A percentile compares a stretch with the other conserved stretches of the same genome.
These are phyloP conservation scores for Cryptococcus deneoformans DNA, from an alignment of 1,284 basidiomycete species.

Conservation along the genomic window DNA sequence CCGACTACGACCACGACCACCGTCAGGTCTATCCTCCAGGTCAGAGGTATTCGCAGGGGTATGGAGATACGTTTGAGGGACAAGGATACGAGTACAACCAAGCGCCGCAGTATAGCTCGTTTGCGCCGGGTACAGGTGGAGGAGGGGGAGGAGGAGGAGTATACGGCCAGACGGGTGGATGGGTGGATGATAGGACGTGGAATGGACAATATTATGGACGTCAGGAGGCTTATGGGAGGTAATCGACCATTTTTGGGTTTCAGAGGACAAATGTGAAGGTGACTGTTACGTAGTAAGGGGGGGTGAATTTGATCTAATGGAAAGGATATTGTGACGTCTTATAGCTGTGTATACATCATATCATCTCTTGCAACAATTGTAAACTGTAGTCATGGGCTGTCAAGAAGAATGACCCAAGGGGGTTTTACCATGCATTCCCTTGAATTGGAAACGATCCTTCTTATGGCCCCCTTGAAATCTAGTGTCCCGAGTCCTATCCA, in stretches of 20 bases:
- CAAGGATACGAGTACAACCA: constrained; percentile 1
- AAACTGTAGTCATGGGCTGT: too few relatives aligned
- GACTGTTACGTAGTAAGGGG: too few relatives aligned
- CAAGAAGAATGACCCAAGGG: too few relatives aligned
- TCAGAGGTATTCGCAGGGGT: neutral
- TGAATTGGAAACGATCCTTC: too few relatives aligned
- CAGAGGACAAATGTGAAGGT: too few relatives aligned
- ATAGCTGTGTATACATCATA: too few relatives aligned
- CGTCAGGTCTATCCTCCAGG: neutral
- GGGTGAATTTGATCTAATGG: too few relatives aligned
- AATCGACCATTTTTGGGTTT: neutral
- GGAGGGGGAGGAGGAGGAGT: constrained; percentile 2
- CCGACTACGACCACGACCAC: neutral
- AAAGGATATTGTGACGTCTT: too few relatives aligned
- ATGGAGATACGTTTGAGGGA: neutral
- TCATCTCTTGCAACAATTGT: too few relatives aligned
- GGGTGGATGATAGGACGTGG: constrained; percentile 38
- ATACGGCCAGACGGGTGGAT: constrained; percentile 10
- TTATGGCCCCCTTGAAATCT: too few relatives aligned
- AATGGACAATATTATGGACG: constrained; percentile 41
- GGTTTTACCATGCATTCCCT: too few relatives aligned
- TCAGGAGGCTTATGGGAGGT: constrained; percentile 24
- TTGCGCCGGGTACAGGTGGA: neutral
- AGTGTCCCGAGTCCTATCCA: too few relatives aligned
- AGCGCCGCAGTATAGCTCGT: neutral